Percentiles rank a stretch among this genome's conserved stretches.
These are phyloP conservation scores for Coccomyxa sp. DNA, from an alignment of 139 green algal species.

Conservation along the genomic window DNA sequence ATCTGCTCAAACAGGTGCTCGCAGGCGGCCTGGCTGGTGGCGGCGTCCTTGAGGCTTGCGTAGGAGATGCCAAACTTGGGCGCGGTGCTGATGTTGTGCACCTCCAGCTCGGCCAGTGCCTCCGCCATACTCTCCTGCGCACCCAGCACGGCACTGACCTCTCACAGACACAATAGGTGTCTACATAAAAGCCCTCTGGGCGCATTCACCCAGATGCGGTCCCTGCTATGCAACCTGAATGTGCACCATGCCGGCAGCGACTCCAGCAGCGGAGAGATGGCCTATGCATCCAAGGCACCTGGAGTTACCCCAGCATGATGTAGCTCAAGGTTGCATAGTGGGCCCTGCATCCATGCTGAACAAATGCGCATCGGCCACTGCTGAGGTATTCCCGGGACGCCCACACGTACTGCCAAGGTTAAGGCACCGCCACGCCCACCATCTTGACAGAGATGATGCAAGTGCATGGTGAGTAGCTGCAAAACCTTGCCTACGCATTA, in stretches of 20 bases:
- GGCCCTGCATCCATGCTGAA: too few relatives aligned
- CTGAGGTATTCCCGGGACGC: too few relatives aligned
- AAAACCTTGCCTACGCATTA: too few relatives aligned
- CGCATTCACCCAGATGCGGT: background rate
- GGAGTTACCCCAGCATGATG: too few relatives aligned
- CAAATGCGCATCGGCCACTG: too few relatives aligned
- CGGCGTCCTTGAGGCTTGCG: background rate
- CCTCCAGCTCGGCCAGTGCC: constrained; percentile 11
- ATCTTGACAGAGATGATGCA: too few relatives aligned
- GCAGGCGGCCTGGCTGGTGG: background rate
- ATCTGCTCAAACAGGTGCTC: background rate
- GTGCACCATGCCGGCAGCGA: background rate
- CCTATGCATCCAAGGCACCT: too few relatives aligned
- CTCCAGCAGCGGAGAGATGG: background rate
- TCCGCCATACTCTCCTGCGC: constrained; percentile 14
- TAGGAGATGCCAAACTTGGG: constrained; percentile 21
- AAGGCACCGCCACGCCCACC: too few relatives aligned
- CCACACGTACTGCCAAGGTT: too few relatives aligned
- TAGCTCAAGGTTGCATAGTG: background rate
- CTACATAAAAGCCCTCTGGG: background rate
- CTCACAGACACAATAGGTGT: background rate
- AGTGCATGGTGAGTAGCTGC: too few relatives aligned
- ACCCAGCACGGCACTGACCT: background rate
- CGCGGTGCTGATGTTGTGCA: constrained; percentile 23
- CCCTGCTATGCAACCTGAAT: background rate